Evolutionary conservation across 768 basidiomycete genomes (phyloP).

Genomic region (Russula griseocarnosa): DNA sequence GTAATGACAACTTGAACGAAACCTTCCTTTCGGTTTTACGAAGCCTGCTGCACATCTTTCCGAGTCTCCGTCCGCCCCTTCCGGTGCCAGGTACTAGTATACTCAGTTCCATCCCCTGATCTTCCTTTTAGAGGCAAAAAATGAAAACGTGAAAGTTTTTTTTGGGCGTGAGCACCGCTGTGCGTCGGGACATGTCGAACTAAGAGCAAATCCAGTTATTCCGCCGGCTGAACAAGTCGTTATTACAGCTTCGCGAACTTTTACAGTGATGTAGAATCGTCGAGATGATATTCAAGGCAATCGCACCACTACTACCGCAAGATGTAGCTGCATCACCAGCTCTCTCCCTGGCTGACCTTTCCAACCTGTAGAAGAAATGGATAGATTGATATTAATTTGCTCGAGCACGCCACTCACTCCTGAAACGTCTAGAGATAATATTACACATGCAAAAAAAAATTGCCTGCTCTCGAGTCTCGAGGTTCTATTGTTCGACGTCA

Average conservation of each 20-base stretch:
- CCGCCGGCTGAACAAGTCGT: conserved; percentile 41
- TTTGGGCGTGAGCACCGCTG: conserved; percentile 14
- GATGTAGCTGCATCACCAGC: conserved; percentile 1
- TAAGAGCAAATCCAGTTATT: conserved; percentile 35
- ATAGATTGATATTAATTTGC: conserved; percentile 17
- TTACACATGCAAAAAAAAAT: background rate
- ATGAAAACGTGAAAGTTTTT: conserved; percentile 24
- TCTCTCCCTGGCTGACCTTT: background rate
- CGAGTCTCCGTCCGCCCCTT: no score
- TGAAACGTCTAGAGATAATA: background rate
- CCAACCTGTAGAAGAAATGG: conserved; percentile 37
- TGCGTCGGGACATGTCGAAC: conserved; percentile 1
- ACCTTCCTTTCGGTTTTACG: conserved; percentile 43
- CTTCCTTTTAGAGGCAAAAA: conserved; percentile 35
- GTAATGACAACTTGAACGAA: no score
- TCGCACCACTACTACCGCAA: conserved; percentile 37
- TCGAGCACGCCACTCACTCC: background rate
- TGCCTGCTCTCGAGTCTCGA: background rate
- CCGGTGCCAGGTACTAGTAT: background rate
- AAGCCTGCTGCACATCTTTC: conserved; percentile 31
- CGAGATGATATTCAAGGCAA: conserved; percentile 44
- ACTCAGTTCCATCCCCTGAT: background rate
- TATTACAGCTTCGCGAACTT: conserved; percentile 43
- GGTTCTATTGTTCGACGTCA: background rate
- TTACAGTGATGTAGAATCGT: conserved; percentile 46